phyloP scores from a whole-genome alignment of 306 rosid species.

The Cyamopsis tetragonoloba region DNA sequence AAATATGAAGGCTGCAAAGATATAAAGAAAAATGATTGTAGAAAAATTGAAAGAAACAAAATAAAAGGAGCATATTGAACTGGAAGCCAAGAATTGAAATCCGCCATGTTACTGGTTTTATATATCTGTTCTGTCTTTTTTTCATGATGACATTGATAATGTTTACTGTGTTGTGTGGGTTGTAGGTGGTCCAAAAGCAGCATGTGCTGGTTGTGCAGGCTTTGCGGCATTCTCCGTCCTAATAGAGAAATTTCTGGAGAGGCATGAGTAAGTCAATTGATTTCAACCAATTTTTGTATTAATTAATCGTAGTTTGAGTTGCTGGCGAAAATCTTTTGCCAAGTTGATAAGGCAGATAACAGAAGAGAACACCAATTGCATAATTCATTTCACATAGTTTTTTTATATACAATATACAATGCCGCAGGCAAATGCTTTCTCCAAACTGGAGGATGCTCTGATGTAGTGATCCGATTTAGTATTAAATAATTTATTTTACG shows the following conservation, averaged over 20 bases:
- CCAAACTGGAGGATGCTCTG: slow-evolving; percentile 14
- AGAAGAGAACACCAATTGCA: not conserved
- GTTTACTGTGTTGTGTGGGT: slow-evolving; percentile 27
- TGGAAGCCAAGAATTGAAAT: slow-evolving; percentile 3
- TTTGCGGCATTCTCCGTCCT: slow-evolving; percentile 86
- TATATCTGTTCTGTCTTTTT: not conserved
- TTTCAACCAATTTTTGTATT: slow-evolving; percentile 11
- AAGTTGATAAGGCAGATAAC: not conserved
- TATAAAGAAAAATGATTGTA: not conserved
- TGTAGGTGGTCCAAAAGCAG: slow-evolving; percentile 91
- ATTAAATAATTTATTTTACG: slow-evolving; percentile 4
- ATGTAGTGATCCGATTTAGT: slow-evolving; percentile 11
- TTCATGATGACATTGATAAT: not conserved
- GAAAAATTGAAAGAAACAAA: not conserved
- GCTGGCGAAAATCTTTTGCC: slow-evolving; percentile 3
- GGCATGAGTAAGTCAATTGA: slow-evolving; percentile 50
- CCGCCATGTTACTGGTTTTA: not conserved
- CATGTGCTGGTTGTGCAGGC: slow-evolving; percentile 90
- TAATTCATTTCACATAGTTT: slow-evolving; percentile 7
- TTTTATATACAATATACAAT: slow-evolving; percentile 28
- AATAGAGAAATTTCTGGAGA: slow-evolving; percentile 82
- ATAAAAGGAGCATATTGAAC: not conserved
- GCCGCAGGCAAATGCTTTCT: not conserved
- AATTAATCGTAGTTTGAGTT: not conserved
- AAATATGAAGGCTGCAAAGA: not conserved